Base-by-base conservation (phyloP, 1,139 yeast genomes). In the Taphrina pruni region DNA sequence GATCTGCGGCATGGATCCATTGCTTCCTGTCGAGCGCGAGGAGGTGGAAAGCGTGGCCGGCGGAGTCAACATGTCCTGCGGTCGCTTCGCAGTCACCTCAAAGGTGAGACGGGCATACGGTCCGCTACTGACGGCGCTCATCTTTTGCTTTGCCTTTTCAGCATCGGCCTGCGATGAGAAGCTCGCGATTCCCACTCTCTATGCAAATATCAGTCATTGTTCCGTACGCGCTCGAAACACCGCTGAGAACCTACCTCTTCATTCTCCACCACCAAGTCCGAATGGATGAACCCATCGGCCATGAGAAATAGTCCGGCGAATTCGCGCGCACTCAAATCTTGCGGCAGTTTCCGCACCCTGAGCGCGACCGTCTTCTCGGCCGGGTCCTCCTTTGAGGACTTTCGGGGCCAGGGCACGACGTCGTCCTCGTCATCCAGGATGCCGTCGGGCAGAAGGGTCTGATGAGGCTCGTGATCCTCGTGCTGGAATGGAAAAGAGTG, bases 371-470 rank as follows among this genome's bases (percentile, higher is more conserved):
- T 43, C 52, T 38, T 50, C 36, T 48, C 43, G 5, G 12, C 35
- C 12, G 64, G 14, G 17, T 45, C 58, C 51, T 55, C 65, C 14
- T 9, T 26, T n/a, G 61, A 55, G 39, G 61, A 20, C 26, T 54
- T 64, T 35, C 67, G 60, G 32, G 67, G 67, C 67, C 67, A 64
- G 14, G 60, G 61, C 45, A 64, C 61, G 32, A 66, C 55, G 12
- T 50, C 66, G 36, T 66, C 69, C 20, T 66, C 69, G 52, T 66
- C 69, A 32, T 66, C 60, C 12, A 66, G 55, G 12, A 66, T 66
- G 32, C 69, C 69, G n/a, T 62, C 62, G 17, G 69, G 69, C 26
- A 65, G 56, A 38, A 60, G 83, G 82, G 70, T 79, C 74, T 70
- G 88, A 64, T 64, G 67, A 21, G 55, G n/a, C 38, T 46, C 56